Conservation (phyloP, 2,329 filamentous ascomycete genomes). For the Epicoccum nigrum region DNA sequence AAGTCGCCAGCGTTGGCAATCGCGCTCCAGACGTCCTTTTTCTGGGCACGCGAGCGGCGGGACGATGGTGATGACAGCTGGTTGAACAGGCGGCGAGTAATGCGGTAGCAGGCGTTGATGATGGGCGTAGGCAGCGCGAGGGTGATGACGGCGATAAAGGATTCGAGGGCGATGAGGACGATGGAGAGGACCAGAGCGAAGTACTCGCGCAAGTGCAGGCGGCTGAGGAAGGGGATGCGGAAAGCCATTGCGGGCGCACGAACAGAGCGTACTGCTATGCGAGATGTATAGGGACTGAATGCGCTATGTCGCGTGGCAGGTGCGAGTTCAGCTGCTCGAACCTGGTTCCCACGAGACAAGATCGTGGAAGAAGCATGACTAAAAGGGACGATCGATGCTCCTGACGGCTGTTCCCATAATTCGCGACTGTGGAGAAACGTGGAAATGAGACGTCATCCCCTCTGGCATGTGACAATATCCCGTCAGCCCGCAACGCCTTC, state of each 20-base stretch:
- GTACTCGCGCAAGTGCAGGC: constrained; percentile 74
- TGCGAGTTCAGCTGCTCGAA: background rate
- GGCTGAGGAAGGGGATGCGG: constrained; percentile 67
- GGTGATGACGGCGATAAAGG: constrained; percentile 82
- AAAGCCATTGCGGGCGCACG: constrained; percentile 46
- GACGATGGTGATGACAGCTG: constrained; percentile 72
- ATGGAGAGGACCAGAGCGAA: constrained; percentile 84
- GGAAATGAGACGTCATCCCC: constrained; percentile 5
- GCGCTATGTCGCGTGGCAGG: background rate
- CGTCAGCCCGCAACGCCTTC: background rate
- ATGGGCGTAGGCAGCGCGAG: constrained; percentile 83
- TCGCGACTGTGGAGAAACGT: constrained; percentile 8
- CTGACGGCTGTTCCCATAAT: constrained; percentile 3
- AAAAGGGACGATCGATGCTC: background rate
- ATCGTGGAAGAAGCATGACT: background rate
- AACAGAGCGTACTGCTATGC: background rate
- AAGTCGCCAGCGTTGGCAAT: constrained; percentile 91
- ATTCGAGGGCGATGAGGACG: constrained; percentile 80
- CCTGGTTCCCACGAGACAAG: background rate
- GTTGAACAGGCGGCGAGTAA: constrained; percentile 84
- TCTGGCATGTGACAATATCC: constrained; percentile 29
- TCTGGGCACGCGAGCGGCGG: constrained; percentile 70
- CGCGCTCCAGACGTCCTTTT: constrained; percentile 74
- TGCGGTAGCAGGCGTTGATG: constrained; percentile 80
- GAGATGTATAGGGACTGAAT: background rate